Conservation (phyloP, 2,329 filamentous ascomycete species). For the Trichoderma gracile region DNA sequence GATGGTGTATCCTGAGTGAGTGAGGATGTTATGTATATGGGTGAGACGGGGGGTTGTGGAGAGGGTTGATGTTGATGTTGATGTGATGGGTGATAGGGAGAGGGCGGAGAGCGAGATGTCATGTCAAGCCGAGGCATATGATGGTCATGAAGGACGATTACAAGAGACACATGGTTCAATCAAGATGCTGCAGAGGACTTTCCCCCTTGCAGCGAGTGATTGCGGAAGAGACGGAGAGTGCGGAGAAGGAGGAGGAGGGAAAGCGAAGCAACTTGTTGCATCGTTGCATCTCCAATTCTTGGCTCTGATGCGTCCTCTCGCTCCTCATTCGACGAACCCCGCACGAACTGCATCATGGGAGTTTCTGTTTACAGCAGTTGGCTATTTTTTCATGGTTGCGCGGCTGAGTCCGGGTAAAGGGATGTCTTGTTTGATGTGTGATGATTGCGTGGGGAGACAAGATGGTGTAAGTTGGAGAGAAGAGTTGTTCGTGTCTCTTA, state of each 20-base stretch:
- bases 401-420: constrained; percentile 21
- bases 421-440: neutral
- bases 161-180: neutral
- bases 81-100: no score
- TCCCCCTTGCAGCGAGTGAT: neutral
- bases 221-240: neutral
- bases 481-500: no score
- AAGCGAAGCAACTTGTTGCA: neutral
- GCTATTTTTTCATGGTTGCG: neutral
- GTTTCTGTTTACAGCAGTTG: constrained; percentile 10
- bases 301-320: neutral
- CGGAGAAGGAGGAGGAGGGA: neutral
- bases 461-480: no score
- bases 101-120: neutral
- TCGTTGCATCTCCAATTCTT: constrained; percentile 7
- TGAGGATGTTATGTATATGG: neutral
- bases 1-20: constrained; percentile 37
- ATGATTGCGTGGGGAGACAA: neutral
- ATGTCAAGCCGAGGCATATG: neutral
- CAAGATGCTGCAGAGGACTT: no score
- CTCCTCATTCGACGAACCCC: constrained; percentile 12
- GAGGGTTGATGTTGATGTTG: neutral
- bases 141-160: neutral
- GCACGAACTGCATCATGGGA: neutral
- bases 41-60: neutral